Evolutionary conservation across 1,139 yeast species (phyloP).

Genomic region (Kodamaea suecica): DNA sequence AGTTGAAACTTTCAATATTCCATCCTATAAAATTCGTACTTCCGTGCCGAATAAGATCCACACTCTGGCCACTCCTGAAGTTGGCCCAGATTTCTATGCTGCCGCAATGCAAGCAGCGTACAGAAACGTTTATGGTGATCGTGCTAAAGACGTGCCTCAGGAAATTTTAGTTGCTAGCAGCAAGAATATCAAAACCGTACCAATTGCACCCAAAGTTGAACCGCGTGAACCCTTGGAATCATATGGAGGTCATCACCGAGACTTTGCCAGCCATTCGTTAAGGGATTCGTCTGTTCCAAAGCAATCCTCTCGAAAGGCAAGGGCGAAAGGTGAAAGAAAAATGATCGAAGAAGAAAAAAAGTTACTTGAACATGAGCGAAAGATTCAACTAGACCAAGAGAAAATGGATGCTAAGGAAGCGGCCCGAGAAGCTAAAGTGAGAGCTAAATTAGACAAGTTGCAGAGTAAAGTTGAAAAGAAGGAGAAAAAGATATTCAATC

Average conservation of each 20-base stretch:
- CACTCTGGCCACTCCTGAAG: conserved; percentile 4
- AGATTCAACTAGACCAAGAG: conserved; percentile 28
- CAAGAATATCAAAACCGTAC: neutral
- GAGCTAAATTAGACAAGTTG: conserved; percentile 4
- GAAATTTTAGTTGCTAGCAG: neutral
- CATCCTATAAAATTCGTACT: conserved; percentile 4
- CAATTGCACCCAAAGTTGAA: conserved; percentile 6
- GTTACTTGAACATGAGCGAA: conserved; percentile 11
- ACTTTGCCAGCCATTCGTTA: conserved; percentile 38
- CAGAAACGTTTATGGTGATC: conserved; percentile 37
- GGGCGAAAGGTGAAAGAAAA: conserved; percentile 34
- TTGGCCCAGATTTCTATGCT: conserved; percentile 24
- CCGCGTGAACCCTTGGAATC: conserved; percentile 15
- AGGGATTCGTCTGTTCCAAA: conserved; percentile 18
- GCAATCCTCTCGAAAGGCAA: conserved; percentile 26
- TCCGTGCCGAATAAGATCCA: neutral
- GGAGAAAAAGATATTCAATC: conserved; percentile 3
- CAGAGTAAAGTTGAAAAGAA: conserved; percentile 3
- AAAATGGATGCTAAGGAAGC: conserved; percentile 16
- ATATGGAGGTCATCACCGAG: conserved; percentile 40
- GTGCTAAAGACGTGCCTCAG: neutral
- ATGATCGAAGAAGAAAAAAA: conserved; percentile 7
- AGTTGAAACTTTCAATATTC: conserved; percentile 39
- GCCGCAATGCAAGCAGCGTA: conserved; percentile 43
- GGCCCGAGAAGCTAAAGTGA: conserved; percentile 9